Percentiles rank a stretch among this genome's conserved stretches.
phyloP scores from a whole-genome alignment of 1,284 basidiomycete species.

The Sanghuangporus weigelae region DNA sequence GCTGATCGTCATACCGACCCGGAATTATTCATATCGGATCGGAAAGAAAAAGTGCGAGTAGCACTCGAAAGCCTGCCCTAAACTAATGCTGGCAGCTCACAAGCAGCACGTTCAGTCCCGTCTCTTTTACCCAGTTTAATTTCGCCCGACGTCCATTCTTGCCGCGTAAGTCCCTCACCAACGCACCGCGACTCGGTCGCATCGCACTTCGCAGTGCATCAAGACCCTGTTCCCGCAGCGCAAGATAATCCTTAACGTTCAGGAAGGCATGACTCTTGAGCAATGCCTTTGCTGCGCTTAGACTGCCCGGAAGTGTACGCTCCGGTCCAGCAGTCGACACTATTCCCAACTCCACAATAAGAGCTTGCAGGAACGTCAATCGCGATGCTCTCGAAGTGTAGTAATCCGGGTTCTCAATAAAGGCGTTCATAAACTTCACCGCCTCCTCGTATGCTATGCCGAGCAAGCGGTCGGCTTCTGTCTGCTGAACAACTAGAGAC shows the following conservation, averaged over 20 bases:
- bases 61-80: not conserved
- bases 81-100: constrained; percentile 33
- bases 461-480: constrained; percentile 9
- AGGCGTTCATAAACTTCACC: constrained; percentile 47
- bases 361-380: constrained; percentile 42
- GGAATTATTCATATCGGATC: not conserved
- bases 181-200: constrained; percentile 53
- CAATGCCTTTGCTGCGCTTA: constrained; percentile 55
- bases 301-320: constrained; percentile 42
- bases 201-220: constrained; percentile 55
- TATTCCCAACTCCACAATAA: constrained; percentile 53
- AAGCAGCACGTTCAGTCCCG: constrained; percentile 58
- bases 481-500: constrained; percentile 28
- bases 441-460: constrained; percentile 31
- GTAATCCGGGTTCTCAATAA: constrained; percentile 47
- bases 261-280: constrained; percentile 62
- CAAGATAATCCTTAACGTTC: constrained; percentile 67
- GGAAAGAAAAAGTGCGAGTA: not conserved
- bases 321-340: constrained; percentile 31
- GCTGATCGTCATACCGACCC: not conserved
- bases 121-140: constrained; percentile 54
- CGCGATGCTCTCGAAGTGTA: constrained; percentile 34
- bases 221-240: constrained; percentile 55
- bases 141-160: constrained; percentile 41
- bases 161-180: constrained; percentile 50